Evolutionary conservation across 2,329 filamentous ascomycete genomes (phyloP), one percentile per base, ranked within the genome.

Genomic region (Leptographium flavum): DNA sequence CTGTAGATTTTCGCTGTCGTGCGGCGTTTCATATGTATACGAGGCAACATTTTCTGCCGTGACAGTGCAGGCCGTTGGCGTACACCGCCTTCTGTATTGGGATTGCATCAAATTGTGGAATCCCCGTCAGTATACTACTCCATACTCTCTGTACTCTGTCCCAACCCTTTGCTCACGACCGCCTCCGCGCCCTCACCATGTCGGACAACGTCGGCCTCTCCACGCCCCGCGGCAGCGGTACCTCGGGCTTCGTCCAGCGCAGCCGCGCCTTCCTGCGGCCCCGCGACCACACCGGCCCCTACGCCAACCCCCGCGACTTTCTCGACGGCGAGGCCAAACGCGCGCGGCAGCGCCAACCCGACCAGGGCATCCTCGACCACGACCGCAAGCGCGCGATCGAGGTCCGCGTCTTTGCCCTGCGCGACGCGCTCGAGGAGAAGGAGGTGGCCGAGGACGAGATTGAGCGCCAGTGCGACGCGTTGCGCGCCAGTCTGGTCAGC

Each of bases 151-250:
- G n/a, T n/a, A n/a, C n/a, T n/a, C n/a, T n/a, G n/a, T n/a, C n/a
- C n/a, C n/a, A n/a, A n/a, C n/a, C n/a, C n/a, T n/a, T 3, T 25
- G 23, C 6, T 21, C 17, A 33, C 42, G 9, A 17, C 43, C 15
- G 25, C 15, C 41, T 17, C 32, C 5, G 9, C 4, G n/a, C 31
- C 31, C 15, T 32, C 35, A 43, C 35, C 14, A 96, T 96, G 92
- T 92, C 88, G 49, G 87, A 92, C 53, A 98, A 98, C 68, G 92
- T 98, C 58, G 93, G 92, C 47, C 86, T 98, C 56, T 80, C 83
- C 47, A 98, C 92, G 5, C 92, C 92, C 3, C 82, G 92, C 57
- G 92, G 92, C 54, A 94, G 85, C 60, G 92, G 92, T 40, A 98
- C 92, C 47, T 96, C 90, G 1, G 92, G 92, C 60, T 96, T 96